Evolutionary conservation across 768 basidiomycete genomes (phyloP).

Genomic region (Kwoniella dejecticola): DNA sequence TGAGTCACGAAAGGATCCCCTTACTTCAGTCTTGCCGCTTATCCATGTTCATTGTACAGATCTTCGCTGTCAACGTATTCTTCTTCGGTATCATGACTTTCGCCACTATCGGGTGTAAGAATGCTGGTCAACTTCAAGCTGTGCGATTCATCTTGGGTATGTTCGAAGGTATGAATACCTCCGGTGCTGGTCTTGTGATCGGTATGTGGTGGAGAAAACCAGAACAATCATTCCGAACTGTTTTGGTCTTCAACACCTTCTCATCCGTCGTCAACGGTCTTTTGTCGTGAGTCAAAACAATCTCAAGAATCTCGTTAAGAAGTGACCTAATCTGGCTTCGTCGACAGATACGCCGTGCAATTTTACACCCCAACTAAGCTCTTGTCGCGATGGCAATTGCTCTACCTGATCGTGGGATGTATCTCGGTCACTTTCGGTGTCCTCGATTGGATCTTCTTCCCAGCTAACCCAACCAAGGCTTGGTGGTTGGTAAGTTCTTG

Average conservation of each 20-base stretch:
- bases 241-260: constrained; percentile 43
- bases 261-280: constrained; percentile 30
- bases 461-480: constrained; percentile 33
- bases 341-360: constrained; percentile 17
- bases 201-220: constrained; percentile 38
- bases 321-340: not conserved
- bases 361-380: constrained; percentile 17
- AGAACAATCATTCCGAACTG: constrained; percentile 39
- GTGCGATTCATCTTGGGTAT: constrained; percentile 29
- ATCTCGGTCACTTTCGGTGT: constrained; percentile 29
- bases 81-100: constrained; percentile 35
- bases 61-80: constrained; percentile 35
- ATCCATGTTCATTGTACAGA: not conserved
- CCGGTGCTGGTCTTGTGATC: constrained; percentile 28
- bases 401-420: constrained; percentile 26
- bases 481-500: constrained; percentile 36
- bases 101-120: constrained; percentile 26
- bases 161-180: constrained; percentile 27
- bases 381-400: constrained; percentile 19
- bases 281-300: constrained; percentile 20
- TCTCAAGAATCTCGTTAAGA: not conserved
- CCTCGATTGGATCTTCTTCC: constrained; percentile 32
- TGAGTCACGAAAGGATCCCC: too few species aligned
- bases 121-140: constrained; percentile 25
- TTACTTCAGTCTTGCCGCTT: too few species aligned